Percentiles rank a stretch among this genome's conserved stretches.
Evolutionary conservation across 2,329 filamentous ascomycete genomes (phyloP).

Genomic region (Chaetomium olivaceum): DNA sequence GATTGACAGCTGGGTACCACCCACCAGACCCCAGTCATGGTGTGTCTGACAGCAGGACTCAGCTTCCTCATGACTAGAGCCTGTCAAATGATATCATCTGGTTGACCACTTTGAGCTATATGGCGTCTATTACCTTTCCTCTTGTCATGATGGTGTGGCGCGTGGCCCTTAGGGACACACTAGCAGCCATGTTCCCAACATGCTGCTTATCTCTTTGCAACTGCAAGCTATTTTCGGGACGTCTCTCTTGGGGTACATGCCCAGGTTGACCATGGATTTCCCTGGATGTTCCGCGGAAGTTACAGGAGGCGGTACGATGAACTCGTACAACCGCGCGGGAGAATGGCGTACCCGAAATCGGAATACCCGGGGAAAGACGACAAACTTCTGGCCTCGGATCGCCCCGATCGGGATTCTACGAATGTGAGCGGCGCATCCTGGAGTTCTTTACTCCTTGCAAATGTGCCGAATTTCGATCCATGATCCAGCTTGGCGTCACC

Average conservation of each 20-base stretch:
- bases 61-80: background rate
- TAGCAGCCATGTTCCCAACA: background rate
- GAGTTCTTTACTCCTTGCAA: background rate
- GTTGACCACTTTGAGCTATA: background rate
- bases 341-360: background rate
- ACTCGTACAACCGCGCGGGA: background rate
- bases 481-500: background rate
- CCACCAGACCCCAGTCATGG: background rate
- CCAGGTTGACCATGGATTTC: background rate
- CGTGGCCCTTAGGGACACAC: background rate
- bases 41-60: slow-evolving; percentile 8
- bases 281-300: background rate
- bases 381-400: background rate
- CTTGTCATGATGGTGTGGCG: background rate
- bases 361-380: background rate
- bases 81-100: background rate
- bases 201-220: background rate
- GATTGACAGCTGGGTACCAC: background rate
- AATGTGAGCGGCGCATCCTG: background rate
- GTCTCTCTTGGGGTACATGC: background rate
- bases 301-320: background rate
- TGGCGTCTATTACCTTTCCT: background rate
- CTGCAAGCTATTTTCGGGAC: background rate
- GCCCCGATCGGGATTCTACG: background rate
- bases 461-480: background rate